A percentile compares a stretch with the other conserved stretches of the same genome.
Conservation (phyloP, 2,329 filamentous ascomycete genomes). For the Botrytis galanthina region DNA sequence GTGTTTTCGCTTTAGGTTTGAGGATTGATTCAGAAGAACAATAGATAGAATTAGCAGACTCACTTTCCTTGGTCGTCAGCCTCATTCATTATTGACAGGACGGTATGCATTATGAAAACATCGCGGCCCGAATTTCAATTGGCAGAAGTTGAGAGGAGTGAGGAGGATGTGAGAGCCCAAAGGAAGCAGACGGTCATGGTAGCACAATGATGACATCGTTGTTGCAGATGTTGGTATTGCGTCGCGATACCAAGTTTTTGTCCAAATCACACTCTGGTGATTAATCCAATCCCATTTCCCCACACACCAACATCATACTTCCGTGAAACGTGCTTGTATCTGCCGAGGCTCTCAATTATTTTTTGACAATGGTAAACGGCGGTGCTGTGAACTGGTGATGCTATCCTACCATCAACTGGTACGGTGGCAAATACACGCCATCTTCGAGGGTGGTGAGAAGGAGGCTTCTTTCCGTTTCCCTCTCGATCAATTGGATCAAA, state of each 20-base stretch:
- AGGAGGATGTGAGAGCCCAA: background rate
- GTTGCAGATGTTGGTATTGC: constrained; percentile 17
- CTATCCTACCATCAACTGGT: background rate
- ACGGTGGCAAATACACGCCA: background rate
- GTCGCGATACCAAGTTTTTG: constrained; percentile 10
- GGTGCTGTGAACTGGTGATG: background rate
- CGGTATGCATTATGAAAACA: background rate
- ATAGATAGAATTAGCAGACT: constrained; percentile 1
- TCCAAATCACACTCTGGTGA: constrained; percentile 1
- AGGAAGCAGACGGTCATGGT: background rate
- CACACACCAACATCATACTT: constrained; percentile 3
- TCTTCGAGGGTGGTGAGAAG: background rate
- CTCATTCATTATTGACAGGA: constrained; percentile 5
- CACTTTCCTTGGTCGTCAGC: background rate
- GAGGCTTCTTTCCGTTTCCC: background rate
- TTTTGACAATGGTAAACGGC: background rate
- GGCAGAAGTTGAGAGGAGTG: background rate
- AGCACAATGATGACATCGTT: constrained; percentile 12
- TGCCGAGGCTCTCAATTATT: background rate
- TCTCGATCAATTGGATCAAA: background rate
- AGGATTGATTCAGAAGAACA: background rate
- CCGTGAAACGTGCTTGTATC: background rate
- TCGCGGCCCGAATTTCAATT: constrained; percentile 1
- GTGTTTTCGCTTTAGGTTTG: background rate
- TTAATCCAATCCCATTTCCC: background rate